Conservation (phyloP, 305 asterid species). For the Solanum aculeatissimum region DNA sequence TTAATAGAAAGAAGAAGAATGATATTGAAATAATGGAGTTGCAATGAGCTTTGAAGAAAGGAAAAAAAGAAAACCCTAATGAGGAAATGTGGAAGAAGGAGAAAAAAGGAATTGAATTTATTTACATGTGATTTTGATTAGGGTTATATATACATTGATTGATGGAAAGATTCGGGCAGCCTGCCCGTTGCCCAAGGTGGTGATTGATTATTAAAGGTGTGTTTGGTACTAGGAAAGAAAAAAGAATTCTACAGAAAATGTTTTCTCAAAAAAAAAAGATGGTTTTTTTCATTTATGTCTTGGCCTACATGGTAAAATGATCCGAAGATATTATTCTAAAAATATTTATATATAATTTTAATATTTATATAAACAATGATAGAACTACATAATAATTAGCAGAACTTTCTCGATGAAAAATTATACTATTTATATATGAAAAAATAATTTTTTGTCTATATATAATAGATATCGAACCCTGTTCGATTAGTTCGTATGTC, state of each 20-base stretch:
- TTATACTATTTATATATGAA: no score
- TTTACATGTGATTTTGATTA: neutral
- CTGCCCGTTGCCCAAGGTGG: slow-evolving; percentile 29
- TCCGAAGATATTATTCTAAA: neutral
- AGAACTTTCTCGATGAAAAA: no score
- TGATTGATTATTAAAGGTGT: neutral
- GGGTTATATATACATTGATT: slow-evolving; percentile 4
- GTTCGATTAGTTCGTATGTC: rapidly evolving
- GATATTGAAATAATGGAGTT: neutral
- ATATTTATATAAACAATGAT: no score
- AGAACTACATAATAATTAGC: no score
- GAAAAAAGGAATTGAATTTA: neutral
- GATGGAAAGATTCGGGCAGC: slow-evolving; percentile 19
- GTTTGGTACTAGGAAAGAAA: neutral
- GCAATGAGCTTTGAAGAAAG: neutral
- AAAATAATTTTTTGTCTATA: no score
- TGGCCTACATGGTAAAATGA: no score
- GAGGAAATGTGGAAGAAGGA: neutral
- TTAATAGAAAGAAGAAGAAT: neutral
- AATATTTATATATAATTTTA: neutral
- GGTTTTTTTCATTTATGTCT: no score
- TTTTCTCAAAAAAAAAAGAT: neutral
- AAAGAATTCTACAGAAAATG: neutral
- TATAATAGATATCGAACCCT: no score
- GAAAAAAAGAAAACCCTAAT: neutral